These are phyloP conservation scores for Spinellus fusiger DNA, from an alignment of 192 early-diverging fungal species.

Conservation along the genomic window DNA sequence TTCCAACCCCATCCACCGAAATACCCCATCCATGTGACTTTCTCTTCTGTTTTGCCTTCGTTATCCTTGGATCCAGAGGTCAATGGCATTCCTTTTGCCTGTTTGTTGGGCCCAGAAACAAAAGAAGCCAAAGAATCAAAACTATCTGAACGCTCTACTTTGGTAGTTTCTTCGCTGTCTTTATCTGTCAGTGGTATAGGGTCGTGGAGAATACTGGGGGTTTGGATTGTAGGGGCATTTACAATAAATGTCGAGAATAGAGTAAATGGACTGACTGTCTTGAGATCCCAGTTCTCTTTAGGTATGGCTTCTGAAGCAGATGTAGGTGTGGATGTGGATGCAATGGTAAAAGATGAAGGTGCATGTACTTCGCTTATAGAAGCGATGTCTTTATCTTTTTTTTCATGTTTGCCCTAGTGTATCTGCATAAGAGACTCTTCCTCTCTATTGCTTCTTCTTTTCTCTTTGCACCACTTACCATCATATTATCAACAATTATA, in stretches of 20 bases:
- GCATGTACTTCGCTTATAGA: too few species aligned
- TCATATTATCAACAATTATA: slow-evolving; percentile 15
- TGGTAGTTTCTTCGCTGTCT: too few species aligned
- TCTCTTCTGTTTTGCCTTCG: not conserved
- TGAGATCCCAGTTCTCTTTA: too few species aligned
- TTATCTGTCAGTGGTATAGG: too few species aligned
- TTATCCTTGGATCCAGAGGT: not conserved
- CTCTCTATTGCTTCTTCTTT: not conserved
- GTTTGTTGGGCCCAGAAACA: slow-evolving; percentile 2
- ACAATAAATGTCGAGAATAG: too few species aligned
- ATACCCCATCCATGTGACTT: slow-evolving; percentile 11
- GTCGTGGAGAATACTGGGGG: too few species aligned
- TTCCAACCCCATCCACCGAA: slow-evolving; percentile 11
- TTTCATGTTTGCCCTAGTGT: not conserved
- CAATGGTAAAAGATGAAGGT: too few species aligned
- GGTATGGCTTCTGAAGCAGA: too few species aligned
- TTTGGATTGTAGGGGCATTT: too few species aligned
- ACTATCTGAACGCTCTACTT: slow-evolving; percentile 14
- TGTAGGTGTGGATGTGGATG: too few species aligned
- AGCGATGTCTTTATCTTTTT: not conserved
- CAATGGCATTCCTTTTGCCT: not conserved
- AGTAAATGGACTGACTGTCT: too few species aligned
- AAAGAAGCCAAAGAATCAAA: slow-evolving; percentile 22
- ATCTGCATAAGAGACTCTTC: not conserved
- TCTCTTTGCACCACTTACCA: slow-evolving; percentile 9